phyloP scores from a whole-genome alignment of 2,329 filamentous ascomycete species.

The Hypoxylon sp. region DNA sequence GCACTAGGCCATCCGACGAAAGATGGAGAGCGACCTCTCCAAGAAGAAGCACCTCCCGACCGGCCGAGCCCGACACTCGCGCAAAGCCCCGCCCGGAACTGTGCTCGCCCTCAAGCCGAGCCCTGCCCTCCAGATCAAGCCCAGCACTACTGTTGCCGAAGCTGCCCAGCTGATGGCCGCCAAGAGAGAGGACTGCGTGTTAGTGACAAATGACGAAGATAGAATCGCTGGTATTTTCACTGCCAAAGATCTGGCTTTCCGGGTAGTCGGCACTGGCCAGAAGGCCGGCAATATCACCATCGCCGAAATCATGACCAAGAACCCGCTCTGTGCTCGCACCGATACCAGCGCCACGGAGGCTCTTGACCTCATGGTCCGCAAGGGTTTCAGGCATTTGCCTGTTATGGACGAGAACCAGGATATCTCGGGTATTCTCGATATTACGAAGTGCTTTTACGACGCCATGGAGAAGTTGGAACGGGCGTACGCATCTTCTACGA shows the following conservation, averaged over 20 bases:
- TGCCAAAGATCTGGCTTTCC: conserved; percentile 97
- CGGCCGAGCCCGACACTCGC: conserved; percentile 82
- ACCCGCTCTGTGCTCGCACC: conserved; percentile 95
- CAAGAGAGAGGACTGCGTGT: conserved; percentile 96
- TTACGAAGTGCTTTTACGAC: conserved; percentile 99
- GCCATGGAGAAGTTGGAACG: conserved; percentile 99
- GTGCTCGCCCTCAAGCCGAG: conserved; percentile 96
- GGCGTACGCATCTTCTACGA: conserved; percentile 96
- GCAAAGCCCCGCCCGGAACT: conserved; percentile 95
- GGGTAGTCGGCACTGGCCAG: conserved; percentile 90
- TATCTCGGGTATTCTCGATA: conserved; percentile 97
- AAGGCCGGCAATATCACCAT: conserved; percentile 93
- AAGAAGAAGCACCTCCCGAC: conserved; percentile 92
- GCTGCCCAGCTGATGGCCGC: conserved; percentile 98
- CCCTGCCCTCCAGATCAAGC: conserved; percentile 97
- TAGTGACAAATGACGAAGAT: conserved; percentile 98
- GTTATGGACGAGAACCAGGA: conserved; percentile 99
- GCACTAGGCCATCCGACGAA: conserved; percentile 88
- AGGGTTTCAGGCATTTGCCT: conserved; percentile 96
- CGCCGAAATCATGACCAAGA: conserved; percentile 99
- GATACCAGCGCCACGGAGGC: conserved; percentile 99
- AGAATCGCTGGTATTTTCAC: conserved; percentile 99
- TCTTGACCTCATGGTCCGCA: conserved; percentile 96
- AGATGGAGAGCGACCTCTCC: conserved; percentile 96
- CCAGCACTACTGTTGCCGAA: conserved; percentile 91